Base-by-base conservation (phyloP, 2,329 filamentous ascomycete genomes). In the Venturiaceae sp. region DNA sequence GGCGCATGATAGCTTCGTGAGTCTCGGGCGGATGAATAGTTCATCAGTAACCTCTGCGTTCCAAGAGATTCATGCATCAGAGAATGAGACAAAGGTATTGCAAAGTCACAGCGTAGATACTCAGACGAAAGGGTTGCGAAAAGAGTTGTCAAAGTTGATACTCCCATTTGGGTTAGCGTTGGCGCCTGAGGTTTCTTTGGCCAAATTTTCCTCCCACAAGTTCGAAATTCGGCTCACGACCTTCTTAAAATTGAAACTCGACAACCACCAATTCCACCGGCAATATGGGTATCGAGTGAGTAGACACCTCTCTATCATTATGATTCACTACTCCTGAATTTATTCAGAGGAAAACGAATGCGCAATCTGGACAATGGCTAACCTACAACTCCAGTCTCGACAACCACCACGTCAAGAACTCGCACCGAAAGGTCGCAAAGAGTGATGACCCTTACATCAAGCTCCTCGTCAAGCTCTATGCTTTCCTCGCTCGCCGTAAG, bases 361-460 rank as follows among this genome's bases (percentile, higher is more conserved):
- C 37, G 39, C 55, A 7, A 33, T 21, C 37, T 3, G 26, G 9
- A 32, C 26, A 52, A 58, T 33, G 16, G 26, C 39, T 44, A 36
- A 36, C 30, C 44, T 36, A 9, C 44, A 37, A 36, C n/a, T 41
- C 21, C 74, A 78, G 80, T 73, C 73, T 80, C 70, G 79, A 83
- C 75, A 76, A 76, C 73, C 81, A 84, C 76, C 81, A 84, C 78
- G 80, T 83, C 74, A 78, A 79, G 75, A 76, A 73, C 77, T 80
- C 74, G 74, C 91, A 96, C 83, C 90, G 91, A 71, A 90, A 88
- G 84, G 90, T 90, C 69, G 90, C 92, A 74, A 96, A 96, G 88
- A 95, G 88, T 82, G 89, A 95, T 82, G 96, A 96, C 84, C 90
- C 92, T 73, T 96, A 96, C 80, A 83, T 96, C 70, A 92, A 92